Evolutionary conservation across 371 early-diverging fungal species (phyloP).

Genomic region (Nematocida minor): DNA sequence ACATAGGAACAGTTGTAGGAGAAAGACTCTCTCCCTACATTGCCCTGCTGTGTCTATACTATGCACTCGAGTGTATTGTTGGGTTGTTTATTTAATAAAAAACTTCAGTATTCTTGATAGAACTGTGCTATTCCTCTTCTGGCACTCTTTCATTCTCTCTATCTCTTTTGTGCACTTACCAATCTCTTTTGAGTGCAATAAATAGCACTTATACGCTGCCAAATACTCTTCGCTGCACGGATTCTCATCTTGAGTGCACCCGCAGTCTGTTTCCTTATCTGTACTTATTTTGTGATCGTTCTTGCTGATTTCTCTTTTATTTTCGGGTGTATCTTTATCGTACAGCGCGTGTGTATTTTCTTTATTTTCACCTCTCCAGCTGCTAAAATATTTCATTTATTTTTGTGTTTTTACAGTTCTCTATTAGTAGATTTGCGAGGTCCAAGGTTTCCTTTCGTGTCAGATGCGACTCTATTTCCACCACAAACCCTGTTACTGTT

Average conservation of each 20-base stretch:
- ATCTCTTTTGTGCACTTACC: background rate
- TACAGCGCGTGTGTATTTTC: too few relatives aligned
- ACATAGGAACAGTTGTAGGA: conserved; percentile 58
- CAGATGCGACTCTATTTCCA: background rate
- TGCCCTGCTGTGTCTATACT: conserved; percentile 46
- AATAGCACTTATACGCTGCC: conserved; percentile 43
- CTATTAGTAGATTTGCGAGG: background rate
- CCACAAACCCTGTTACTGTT: background rate
- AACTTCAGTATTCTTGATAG: background rate
- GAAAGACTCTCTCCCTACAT: conserved; percentile 61
- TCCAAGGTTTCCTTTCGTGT: background rate
- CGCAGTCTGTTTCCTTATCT: background rate
- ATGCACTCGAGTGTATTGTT: conserved; percentile 42
- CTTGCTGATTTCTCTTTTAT: too few relatives aligned
- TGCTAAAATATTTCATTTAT: too few relatives aligned
- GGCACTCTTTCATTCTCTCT: conserved; percentile 8
- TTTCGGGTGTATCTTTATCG: too few relatives aligned
- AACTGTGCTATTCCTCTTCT: background rate
- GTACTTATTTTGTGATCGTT: background rate
- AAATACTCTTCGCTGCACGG: conserved; percentile 19
- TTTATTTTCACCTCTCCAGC: too few relatives aligned
- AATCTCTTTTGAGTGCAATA: background rate
- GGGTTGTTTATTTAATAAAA: conserved; percentile 36
- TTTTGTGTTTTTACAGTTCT: too few relatives aligned
- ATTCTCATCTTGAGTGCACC: background rate